phyloP scores from a whole-genome alignment of 2,329 filamentous ascomycete genomes.

The Alternaria ethzedia region DNA sequence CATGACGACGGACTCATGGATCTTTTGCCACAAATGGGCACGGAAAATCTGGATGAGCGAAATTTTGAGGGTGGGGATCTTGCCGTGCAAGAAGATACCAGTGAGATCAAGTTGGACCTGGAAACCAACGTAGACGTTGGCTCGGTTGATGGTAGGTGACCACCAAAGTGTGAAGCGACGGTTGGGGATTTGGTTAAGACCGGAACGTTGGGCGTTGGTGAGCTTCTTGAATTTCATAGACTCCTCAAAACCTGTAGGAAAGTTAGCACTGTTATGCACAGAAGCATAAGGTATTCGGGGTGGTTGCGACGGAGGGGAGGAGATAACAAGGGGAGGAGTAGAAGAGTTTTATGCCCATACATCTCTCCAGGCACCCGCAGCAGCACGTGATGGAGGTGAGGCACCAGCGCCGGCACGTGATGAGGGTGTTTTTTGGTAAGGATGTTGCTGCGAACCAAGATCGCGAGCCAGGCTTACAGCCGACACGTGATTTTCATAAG shows the following conservation, averaged over 20 bases:
- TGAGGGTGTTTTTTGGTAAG: neutral
- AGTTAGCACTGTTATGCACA: constrained; percentile 22
- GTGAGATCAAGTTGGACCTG: constrained; percentile 97
- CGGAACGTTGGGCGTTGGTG: constrained; percentile 94
- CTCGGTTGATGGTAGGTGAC: constrained; percentile 88
- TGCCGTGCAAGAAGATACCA: constrained; percentile 98
- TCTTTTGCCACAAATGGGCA: constrained; percentile 99
- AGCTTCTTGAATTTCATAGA: constrained; percentile 99
- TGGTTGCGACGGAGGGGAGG: neutral
- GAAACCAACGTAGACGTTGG: constrained; percentile 99
- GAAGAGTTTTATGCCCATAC: neutral
- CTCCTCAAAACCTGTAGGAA: constrained; percentile 42
- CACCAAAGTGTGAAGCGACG: constrained; percentile 99
- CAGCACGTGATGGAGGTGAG: neutral
- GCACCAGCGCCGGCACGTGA: neutral
- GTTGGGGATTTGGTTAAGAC: constrained; percentile 98
- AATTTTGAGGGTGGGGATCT: constrained; percentile 97
- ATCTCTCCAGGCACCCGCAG: neutral
- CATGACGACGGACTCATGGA: constrained; percentile 98
- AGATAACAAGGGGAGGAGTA: neutral
- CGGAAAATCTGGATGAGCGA: constrained; percentile 99
- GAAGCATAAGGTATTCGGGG: neutral
- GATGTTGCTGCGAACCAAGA: neutral
- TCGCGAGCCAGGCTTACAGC: neutral
- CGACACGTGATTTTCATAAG: neutral